Conservation (phyloP, 371 early-diverging fungal genomes). For the Massospora cicadina region DNA sequence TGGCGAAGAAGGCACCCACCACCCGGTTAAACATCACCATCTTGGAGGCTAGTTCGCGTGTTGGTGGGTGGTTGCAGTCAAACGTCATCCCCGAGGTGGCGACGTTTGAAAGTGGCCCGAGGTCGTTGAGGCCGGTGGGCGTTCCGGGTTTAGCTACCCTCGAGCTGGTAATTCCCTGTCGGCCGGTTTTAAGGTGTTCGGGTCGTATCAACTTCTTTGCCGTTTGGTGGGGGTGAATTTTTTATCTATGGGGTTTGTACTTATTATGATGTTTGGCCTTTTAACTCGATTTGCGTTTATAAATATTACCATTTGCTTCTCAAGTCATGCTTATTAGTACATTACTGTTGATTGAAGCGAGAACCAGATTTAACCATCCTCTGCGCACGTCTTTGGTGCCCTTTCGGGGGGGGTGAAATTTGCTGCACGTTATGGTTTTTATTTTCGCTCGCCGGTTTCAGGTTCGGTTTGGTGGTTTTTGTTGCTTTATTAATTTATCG, state of each 20-base stretch:
- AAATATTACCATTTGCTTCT: not conserved
- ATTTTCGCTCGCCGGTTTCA: not conserved
- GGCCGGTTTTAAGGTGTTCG: not conserved
- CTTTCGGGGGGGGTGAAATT: not conserved
- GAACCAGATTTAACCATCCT: not conserved
- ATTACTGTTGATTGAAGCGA: not conserved
- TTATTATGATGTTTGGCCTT: not conserved
- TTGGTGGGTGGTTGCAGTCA: slow-evolving; percentile 79
- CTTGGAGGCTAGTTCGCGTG: slow-evolving; percentile 47
- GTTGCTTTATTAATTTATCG: not conserved
- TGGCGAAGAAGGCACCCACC: slow-evolving; percentile 33
- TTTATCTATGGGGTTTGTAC: not conserved
- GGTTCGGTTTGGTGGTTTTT: not conserved
- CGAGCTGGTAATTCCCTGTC: slow-evolving; percentile 39
- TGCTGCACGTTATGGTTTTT: not conserved
- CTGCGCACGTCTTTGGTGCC: not conserved
- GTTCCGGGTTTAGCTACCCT: slow-evolving; percentile 47
- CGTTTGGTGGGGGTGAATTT: too few relatives aligned
- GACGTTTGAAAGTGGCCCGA: slow-evolving; percentile 70
- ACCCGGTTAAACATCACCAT: slow-evolving; percentile 29
- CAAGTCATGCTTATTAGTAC: not conserved
- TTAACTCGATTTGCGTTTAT: not conserved
- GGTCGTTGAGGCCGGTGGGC: slow-evolving; percentile 69
- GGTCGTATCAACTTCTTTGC: not conserved
- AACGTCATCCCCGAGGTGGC: slow-evolving; percentile 23